phyloP scores from a whole-genome alignment of 805 yeast genomes.

The Teunomyces tritomae region DNA sequence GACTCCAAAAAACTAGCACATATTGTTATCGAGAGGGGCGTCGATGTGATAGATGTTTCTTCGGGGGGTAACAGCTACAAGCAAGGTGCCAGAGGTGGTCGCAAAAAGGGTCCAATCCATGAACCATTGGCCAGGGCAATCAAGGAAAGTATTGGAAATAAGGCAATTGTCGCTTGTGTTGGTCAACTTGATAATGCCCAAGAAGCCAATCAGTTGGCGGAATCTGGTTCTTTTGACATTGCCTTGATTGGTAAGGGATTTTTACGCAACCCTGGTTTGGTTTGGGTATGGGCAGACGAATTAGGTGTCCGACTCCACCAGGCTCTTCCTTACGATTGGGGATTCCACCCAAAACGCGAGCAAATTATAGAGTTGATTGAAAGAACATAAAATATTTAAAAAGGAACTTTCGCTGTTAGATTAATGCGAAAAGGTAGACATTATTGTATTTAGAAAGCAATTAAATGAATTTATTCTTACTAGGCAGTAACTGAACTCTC shows the following conservation, averaged over 20 bases:
- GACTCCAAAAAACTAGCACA: slow-evolving; percentile 43
- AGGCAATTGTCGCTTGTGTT: slow-evolving; percentile 43
- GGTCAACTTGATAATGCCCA: slow-evolving; percentile 40
- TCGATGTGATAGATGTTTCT: slow-evolving; percentile 54
- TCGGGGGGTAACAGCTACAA: slow-evolving; percentile 47
- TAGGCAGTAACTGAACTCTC: no score
- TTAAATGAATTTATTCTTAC: not conserved
- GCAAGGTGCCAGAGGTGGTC: slow-evolving; percentile 24
- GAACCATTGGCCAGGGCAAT: slow-evolving; percentile 39
- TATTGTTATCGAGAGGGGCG: slow-evolving; percentile 40
- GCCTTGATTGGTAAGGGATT: slow-evolving; percentile 46
- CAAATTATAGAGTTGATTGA: slow-evolving; percentile 17
- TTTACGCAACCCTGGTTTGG: slow-evolving; percentile 50
- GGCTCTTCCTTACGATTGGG: slow-evolving; percentile 25
- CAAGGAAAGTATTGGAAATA: slow-evolving; percentile 45
- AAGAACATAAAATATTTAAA: slow-evolving; percentile 8
- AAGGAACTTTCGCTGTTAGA: not conserved
- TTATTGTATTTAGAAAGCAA: not conserved
- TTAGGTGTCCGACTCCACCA: slow-evolving; percentile 41
- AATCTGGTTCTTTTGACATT: slow-evolving; percentile 46
- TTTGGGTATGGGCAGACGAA: slow-evolving; percentile 49
- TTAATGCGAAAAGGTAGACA: not conserved
- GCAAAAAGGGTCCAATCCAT: slow-evolving; percentile 29
- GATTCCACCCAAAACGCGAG: slow-evolving; percentile 16
- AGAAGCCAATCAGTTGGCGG: slow-evolving; percentile 39